These are phyloP conservation scores for Saccharomycopsis amapae DNA, from an alignment of 805 yeast species.

Conservation along the genomic window DNA sequence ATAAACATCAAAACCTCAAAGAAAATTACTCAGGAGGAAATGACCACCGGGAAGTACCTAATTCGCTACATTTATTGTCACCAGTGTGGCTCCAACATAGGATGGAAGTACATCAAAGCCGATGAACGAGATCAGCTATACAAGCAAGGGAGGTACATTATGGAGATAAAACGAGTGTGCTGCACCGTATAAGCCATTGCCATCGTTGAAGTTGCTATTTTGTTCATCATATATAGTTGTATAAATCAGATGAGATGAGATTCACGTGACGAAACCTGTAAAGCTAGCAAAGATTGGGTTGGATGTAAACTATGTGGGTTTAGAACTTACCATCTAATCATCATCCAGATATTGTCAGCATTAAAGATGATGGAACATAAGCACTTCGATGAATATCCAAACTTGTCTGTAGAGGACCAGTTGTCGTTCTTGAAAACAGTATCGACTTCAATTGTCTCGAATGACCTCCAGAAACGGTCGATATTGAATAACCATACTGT, in stretches of 20 bases:
- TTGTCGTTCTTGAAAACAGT: slow-evolving; percentile 1
- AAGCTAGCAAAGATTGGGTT: no score
- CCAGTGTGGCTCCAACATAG: slow-evolving; percentile 46
- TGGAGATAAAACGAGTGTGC: slow-evolving; percentile 33
- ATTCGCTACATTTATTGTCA: slow-evolving; percentile 53
- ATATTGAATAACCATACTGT: slow-evolving; percentile 2
- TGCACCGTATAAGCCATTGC: neutral
- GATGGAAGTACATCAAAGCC: slow-evolving; percentile 58
- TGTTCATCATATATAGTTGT: no score
- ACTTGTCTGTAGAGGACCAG: neutral
- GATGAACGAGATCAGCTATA: slow-evolving; percentile 40
- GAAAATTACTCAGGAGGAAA: slow-evolving; percentile 34
- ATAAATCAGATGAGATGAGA: no score
- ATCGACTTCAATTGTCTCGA: slow-evolving; percentile 3
- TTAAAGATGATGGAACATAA: no score
- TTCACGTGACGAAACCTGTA: no score
- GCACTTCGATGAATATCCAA: no score
- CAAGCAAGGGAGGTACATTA: slow-evolving; percentile 55
- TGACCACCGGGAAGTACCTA: slow-evolving; percentile 54
- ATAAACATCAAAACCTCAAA: slow-evolving; percentile 26
- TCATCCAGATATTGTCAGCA: no score
- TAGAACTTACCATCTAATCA: no score
- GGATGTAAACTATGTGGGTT: no score
- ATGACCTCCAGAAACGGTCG: slow-evolving; percentile 4
- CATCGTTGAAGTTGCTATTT: no score